These are phyloP conservation scores for Paulownia fortunei DNA, from an alignment of 257 asterid genomes.

Conservation along the genomic window DNA sequence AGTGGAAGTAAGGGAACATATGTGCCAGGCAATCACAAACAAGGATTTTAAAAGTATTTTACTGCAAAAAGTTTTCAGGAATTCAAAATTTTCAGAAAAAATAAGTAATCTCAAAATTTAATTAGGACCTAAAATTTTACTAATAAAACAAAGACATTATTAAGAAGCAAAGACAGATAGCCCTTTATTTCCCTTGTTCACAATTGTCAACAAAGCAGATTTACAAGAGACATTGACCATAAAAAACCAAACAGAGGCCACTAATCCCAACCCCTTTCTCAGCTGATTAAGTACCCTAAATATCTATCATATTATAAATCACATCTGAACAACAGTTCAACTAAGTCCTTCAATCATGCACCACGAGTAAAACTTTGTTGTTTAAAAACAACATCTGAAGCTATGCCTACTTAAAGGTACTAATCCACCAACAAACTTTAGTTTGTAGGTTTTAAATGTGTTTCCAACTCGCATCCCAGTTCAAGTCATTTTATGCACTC, in stretches of 20 bases:
- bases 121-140: neutral
- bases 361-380: neutral
- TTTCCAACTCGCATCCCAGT: neutral
- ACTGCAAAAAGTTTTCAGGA: neutral
- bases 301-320: no score
- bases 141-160: neutral
- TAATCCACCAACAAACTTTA: neutral
- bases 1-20: neutral
- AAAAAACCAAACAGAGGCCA: constrained; percentile 4
- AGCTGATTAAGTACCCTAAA: neutral
- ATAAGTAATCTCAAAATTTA: neutral
- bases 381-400: neutral
- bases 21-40: neutral
- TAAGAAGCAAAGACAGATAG: neutral
- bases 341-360: neutral
- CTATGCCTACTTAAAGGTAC: neutral
- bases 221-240: neutral
- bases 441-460: neutral
- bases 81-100: neutral
- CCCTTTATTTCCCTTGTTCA: neutral
- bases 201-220: neutral
- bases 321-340: constrained; percentile 3
- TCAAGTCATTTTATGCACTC: neutral
- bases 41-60: neutral
- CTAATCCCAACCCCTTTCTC: neutral